Percentiles rank a stretch among this genome's conserved stretches.
These are phyloP conservation scores for Penicillium subrubescens DNA, from an alignment of 495 filamentous ascomycete genomes.

Conservation along the genomic window DNA sequence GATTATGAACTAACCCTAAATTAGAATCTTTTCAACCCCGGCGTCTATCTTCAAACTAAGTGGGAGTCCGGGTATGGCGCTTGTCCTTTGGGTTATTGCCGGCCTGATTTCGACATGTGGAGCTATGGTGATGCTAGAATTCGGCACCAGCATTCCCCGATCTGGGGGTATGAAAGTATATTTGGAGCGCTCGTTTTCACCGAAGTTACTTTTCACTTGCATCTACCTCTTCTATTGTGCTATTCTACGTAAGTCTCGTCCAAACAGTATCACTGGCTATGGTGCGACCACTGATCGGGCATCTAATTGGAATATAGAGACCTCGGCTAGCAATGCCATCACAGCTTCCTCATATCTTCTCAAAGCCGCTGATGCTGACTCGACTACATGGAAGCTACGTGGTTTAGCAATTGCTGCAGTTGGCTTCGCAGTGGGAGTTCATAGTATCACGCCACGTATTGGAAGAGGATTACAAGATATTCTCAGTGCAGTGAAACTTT, in stretches of 20 bases:
- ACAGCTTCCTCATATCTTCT: conserved; percentile 29
- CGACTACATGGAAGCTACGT: conserved; percentile 33
- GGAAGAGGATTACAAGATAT: conserved; percentile 38
- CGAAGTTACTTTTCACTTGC: conserved; percentile 61
- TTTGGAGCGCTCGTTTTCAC: conserved; percentile 54
- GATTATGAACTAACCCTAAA: not conserved
- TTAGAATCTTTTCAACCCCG: conserved; percentile 69
- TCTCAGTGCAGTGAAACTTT: conserved; percentile 41
- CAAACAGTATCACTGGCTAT: not conserved
- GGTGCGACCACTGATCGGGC: not conserved
- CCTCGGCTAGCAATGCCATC: conserved; percentile 33
- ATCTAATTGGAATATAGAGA: conserved; percentile 11
- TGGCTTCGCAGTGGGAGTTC: conserved; percentile 32
- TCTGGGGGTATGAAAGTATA: conserved; percentile 73
- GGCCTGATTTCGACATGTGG: conserved; percentile 59
- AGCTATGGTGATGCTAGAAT: conserved; percentile 62
- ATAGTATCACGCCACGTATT: conserved; percentile 28
- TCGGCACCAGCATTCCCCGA: conserved; percentile 65
- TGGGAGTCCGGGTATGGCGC: conserved; percentile 64
- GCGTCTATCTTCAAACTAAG: conserved; percentile 59
- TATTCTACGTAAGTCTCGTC: conserved; percentile 20
- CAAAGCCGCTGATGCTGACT: conserved; percentile 22
- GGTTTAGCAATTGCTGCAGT: conserved; percentile 37
- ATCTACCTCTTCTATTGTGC: conserved; percentile 32
- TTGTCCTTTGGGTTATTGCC: conserved; percentile 64